A percentile compares a stretch with the other conserved stretches of the same genome.
Evolutionary conservation across 2,329 filamentous ascomycete species (phyloP).

Genomic region (Verticillium alfalfae): DNA sequence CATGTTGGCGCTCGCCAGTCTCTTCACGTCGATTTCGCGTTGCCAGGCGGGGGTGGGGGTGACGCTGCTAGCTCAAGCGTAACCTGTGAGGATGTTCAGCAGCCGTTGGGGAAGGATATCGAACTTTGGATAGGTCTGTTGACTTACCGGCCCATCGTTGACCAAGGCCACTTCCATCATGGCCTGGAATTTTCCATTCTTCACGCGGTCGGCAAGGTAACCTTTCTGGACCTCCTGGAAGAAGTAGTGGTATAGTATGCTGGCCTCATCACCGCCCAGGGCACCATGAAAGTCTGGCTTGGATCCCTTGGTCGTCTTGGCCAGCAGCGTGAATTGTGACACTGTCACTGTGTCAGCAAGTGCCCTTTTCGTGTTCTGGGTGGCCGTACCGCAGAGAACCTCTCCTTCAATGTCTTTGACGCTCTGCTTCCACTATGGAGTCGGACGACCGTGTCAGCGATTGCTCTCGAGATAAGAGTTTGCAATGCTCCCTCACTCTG

Average conservation of each 20-base stretch:
- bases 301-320: conserved; percentile 88
- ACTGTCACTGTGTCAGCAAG: conserved; percentile 46
- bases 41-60: neutral
- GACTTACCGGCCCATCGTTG: conserved; percentile 68
- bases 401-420: conserved; percentile 87
- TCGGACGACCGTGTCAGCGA: neutral
- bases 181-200: conserved; percentile 94
- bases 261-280: conserved; percentile 71
- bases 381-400: conserved; percentile 76
- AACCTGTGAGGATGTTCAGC: conserved; percentile 3
- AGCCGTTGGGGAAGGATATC: neutral
- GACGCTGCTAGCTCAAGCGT: conserved; percentile 13
- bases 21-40: neutral
- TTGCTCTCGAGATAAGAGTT: neutral
- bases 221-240: conserved; percentile 66
- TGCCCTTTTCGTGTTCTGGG: conserved; percentile 15
- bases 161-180: conserved; percentile 97
- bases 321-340: conserved; percentile 92
- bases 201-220: conserved; percentile 71
- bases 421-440: conserved; percentile 75
- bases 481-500: conserved; percentile 40
- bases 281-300: conserved; percentile 95
- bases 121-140: neutral
- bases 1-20: too few species aligned
- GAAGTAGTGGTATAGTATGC: conserved; percentile 78